These are phyloP conservation scores for Cyberlindnera maclurae DNA, from an alignment of 805 yeast species.

Conservation along the genomic window DNA sequence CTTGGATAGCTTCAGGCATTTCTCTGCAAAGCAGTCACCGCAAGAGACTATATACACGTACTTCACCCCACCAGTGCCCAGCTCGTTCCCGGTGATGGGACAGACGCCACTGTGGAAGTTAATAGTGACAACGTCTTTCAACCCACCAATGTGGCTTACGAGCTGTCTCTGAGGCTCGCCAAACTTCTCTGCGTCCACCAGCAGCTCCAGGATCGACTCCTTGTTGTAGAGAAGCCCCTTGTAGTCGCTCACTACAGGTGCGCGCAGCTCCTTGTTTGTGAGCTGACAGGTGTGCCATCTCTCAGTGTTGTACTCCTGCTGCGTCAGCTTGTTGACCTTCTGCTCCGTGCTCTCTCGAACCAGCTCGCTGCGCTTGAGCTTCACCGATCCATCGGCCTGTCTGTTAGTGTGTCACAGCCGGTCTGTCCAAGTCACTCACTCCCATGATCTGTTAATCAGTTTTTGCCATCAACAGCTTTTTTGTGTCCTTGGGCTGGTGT, in stretches of 20 bases:
- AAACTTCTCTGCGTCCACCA: conserved; percentile 34
- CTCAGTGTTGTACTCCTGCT: conserved; percentile 19
- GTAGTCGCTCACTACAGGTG: conserved; percentile 61
- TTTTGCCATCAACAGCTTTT: too few relatives aligned
- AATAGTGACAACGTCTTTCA: conserved; percentile 40
- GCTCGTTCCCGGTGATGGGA: conserved; percentile 29
- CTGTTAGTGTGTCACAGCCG: neutral
- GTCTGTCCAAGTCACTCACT: conserved; percentile 3
- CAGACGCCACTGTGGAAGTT: conserved; percentile 33
- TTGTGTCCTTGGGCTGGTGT: too few relatives aligned
- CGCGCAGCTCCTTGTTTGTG: conserved; percentile 35
- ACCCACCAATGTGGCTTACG: conserved; percentile 28
- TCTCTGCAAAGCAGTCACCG: conserved; percentile 35
- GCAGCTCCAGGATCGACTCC: conserved; percentile 50
- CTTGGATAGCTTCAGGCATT: conserved; percentile 23
- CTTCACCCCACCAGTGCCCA: conserved; percentile 30
- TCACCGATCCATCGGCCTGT: conserved; percentile 68
- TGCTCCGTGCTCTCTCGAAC: conserved; percentile 15
- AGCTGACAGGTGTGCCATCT: conserved; percentile 43
- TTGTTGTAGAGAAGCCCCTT: conserved; percentile 61
- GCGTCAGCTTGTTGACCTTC: conserved; percentile 13
- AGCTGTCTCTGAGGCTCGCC: conserved; percentile 20
- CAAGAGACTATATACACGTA: conserved; percentile 41
- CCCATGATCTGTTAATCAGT: too few relatives aligned
- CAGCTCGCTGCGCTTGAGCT: conserved; percentile 51